Evolutionary conservation across 2,329 filamentous ascomycete genomes (phyloP).

Genomic region (Fusarium decemcellulare): DNA sequence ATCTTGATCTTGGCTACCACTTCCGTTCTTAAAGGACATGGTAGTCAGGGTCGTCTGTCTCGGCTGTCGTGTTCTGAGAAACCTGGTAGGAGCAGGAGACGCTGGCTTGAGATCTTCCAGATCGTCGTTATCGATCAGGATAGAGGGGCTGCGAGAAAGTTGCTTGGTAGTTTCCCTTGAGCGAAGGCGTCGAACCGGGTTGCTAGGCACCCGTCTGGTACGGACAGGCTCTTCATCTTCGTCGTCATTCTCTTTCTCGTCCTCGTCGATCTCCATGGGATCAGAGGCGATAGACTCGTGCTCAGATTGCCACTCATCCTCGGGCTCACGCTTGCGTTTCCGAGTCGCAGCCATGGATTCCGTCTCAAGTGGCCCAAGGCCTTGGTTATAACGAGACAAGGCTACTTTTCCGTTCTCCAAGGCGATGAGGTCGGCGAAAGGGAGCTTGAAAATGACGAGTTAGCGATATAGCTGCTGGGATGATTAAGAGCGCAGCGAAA

Average conservation of each 20-base stretch:
- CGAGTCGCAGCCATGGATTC: constrained; percentile 33
- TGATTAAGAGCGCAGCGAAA: background rate
- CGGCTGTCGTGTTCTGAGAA: constrained; percentile 45
- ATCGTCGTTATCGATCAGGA: constrained; percentile 39
- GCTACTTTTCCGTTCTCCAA: constrained; percentile 52
- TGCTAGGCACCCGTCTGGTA: constrained; percentile 20
- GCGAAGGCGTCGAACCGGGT: constrained; percentile 39
- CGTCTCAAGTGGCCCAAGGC: constrained; percentile 20
- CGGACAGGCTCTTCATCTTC: constrained; percentile 25
- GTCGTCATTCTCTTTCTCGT: constrained; percentile 45
- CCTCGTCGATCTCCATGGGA: constrained; percentile 47
- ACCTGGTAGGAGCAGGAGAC: constrained; percentile 28
- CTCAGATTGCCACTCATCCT: constrained; percentile 50
- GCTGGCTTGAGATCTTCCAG: constrained; percentile 24
- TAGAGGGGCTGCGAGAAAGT: constrained; percentile 31
- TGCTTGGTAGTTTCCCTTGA: constrained; percentile 44
- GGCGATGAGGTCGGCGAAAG: constrained; percentile 47
- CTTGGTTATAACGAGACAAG: constrained; percentile 43
- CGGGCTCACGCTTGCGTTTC: constrained; percentile 51
- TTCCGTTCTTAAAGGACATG: constrained; percentile 43
- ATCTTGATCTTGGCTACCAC: constrained; percentile 47
- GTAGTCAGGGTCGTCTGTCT: constrained; percentile 44
- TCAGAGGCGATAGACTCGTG: constrained; percentile 42
- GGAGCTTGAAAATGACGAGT: constrained; percentile 46
- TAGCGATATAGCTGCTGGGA: constrained; percentile 21